Conservation (phyloP, 371 early-diverging fungal species). For the Basidiobolus meristosporus region DNA sequence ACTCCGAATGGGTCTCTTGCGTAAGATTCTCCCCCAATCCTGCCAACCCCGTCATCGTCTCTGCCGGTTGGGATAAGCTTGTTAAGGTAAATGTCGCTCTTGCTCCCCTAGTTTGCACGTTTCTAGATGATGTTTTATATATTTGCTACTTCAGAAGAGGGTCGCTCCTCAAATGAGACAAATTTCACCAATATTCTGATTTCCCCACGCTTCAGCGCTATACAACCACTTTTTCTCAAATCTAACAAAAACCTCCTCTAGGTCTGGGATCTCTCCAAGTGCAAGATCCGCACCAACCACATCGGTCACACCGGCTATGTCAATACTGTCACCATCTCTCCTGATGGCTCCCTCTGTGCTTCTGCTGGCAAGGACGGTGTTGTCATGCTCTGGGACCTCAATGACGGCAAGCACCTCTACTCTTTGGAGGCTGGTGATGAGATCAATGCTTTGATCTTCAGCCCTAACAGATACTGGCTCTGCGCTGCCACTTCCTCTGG, state of each 20-base stretch:
- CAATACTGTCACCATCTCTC: conserved; percentile 94
- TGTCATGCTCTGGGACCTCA: conserved; percentile 98
- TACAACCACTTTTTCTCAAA: too few relatives aligned
- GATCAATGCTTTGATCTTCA: conserved; percentile 95
- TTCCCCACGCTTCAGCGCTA: too few relatives aligned
- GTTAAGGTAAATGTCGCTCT: conserved; percentile 84
- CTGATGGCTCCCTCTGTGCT: conserved; percentile 99
- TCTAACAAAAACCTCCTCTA: conserved; percentile 9
- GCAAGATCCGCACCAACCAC: conserved; percentile 97
- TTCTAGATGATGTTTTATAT: conserved; percentile 6
- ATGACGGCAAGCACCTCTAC: conserved; percentile 98
- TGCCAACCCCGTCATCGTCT: conserved; percentile 90
- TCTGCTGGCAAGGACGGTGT: conserved; percentile 98
- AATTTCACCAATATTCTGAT: conserved; percentile 10
- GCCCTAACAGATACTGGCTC: conserved; percentile 99
- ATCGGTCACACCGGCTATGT: conserved; percentile 95
- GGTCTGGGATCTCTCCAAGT: conserved; percentile 97
- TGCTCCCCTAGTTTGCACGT: too few relatives aligned
- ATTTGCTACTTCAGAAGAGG: conserved; percentile 47
- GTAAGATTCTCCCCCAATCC: conserved; percentile 98
- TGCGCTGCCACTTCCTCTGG: conserved; percentile 91
- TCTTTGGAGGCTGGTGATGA: conserved; percentile 88
- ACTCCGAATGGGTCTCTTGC: conserved; percentile 96
- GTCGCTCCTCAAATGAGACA: conserved; percentile 23
- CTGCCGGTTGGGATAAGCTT: conserved; percentile 97